Percentiles rank a stretch among this genome's conserved stretches.
phyloP scores from a whole-genome alignment of 768 basidiomycete genomes.

The Auriscalpium orientale region DNA sequence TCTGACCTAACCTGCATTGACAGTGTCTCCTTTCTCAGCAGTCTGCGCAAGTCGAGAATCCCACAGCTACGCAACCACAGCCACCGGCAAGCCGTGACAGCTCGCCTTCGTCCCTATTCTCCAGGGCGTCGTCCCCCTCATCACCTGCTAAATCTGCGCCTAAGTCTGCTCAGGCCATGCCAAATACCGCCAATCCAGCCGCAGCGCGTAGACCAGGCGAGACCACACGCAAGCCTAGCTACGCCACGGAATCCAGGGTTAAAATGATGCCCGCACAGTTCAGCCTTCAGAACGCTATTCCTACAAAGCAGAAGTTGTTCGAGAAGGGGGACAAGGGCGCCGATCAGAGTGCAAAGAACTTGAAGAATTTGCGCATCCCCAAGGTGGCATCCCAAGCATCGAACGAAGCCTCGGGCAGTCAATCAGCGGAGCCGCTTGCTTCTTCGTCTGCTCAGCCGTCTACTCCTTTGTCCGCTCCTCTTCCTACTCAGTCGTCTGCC shows the following conservation, averaged over 20 bases:
- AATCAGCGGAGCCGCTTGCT: too few species aligned
- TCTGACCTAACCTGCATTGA: too few species aligned
- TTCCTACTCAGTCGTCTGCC: too few species aligned
- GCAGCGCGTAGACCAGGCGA: neutral
- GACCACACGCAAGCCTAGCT: constrained; percentile 4
- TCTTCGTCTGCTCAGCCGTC: too few species aligned
- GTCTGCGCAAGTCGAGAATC: neutral
- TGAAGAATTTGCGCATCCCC: constrained; percentile 1
- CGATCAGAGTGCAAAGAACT: neutral
- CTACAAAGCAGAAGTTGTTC: constrained; percentile 11
- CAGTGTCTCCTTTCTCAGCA: neutral
- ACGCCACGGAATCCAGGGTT: constrained; percentile 22
- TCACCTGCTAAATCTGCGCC: neutral
- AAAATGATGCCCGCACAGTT: constrained; percentile 22
- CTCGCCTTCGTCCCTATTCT: constrained; percentile 18
- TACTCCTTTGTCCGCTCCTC: too few species aligned
- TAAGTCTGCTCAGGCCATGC: neutral
- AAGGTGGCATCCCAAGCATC: neutral
- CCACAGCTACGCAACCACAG: constrained; percentile 1
- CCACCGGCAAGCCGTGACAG: neutral
- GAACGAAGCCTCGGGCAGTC: too few species aligned
- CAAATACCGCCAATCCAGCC: neutral
- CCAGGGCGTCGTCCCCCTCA: constrained; percentile 15
- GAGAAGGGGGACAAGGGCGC: neutral
- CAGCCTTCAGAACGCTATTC: constrained; percentile 7